Percentiles rank a stretch among this genome's conserved stretches.
phyloP scores from a whole-genome alignment of 306 rosid species.

The Cicer pinnatifidum region DNA sequence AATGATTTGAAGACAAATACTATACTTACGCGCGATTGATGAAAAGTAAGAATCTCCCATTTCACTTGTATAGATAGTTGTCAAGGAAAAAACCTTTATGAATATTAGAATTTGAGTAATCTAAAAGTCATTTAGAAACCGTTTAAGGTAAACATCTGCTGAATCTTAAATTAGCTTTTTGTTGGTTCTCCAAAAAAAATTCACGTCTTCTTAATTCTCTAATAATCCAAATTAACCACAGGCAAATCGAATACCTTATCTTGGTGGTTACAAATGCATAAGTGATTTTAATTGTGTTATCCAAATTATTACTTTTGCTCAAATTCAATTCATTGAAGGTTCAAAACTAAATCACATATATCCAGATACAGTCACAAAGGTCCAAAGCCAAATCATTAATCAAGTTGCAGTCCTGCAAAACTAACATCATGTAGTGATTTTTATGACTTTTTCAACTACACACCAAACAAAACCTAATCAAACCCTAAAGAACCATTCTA shows the following conservation, averaged over 20 bases:
- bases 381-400: neutral
- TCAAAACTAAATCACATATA: neutral
- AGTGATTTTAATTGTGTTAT: neutral
- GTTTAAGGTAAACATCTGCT: too few relatives aligned
- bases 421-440: neutral
- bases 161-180: too few relatives aligned
- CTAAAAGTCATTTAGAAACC: too few relatives aligned
- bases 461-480: slow-evolving; percentile 24
- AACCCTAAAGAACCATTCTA: neutral
- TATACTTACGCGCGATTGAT: neutral
- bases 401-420: slow-evolving; percentile 12
- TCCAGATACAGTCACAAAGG: neutral
- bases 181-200: too few relatives aligned
- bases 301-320: neutral
- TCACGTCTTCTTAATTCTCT: too few relatives aligned
- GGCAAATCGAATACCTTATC: too few relatives aligned
- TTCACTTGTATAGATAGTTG: too few relatives aligned
- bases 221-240: too few relatives aligned
- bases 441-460: slow-evolving; percentile 18
- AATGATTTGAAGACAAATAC: neutral
- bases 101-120: too few relatives aligned
- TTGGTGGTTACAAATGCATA: neutral
- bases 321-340: neutral
- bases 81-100: too few relatives aligned
- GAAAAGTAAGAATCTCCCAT: too few relatives aligned